Conservation (phyloP, 1,284 basidiomycete species). For the Pulchroboletus neoregius region DNA sequence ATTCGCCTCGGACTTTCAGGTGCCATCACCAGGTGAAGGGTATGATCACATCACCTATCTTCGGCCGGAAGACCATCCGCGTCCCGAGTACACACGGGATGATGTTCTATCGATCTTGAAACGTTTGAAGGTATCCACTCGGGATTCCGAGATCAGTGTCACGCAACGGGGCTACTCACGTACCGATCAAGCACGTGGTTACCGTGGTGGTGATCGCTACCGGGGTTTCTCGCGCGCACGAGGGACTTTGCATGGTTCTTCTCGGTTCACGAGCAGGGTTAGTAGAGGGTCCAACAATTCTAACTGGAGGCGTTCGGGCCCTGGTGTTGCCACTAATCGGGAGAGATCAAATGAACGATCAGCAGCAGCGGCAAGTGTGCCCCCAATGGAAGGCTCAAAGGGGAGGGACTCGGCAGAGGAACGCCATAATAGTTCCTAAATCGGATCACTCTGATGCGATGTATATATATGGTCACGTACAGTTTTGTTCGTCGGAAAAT, state of each 20-base stretch:
- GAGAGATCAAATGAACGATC: conserved; percentile 17
- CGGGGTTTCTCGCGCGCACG: conserved; percentile 13
- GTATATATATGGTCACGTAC: conserved; percentile 22
- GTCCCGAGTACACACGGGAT: conserved; percentile 44
- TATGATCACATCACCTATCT: conserved; percentile 57
- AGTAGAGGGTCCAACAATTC: conserved; percentile 11
- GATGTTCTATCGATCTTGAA: conserved; percentile 51
- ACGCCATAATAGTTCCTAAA: conserved; percentile 28
- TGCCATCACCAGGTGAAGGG: conserved; percentile 55
- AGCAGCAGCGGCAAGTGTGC: conserved; percentile 11
- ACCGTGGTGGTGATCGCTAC: conserved; percentile 14
- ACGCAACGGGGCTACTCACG: conserved; percentile 12
- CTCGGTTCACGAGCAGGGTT: conserved; percentile 19
- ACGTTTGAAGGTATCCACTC: conserved; percentile 40
- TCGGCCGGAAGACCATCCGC: conserved; percentile 47
- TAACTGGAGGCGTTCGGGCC: conserved; percentile 20
- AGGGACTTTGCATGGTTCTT: conserved; percentile 13
- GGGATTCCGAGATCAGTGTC: conserved; percentile 11
- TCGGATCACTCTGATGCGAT: conserved; percentile 17
- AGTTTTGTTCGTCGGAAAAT: conserved; percentile 11
- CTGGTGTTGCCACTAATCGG: conserved; percentile 13
- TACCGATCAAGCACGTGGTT: conserved; percentile 25
- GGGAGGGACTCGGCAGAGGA: conserved; percentile 18
- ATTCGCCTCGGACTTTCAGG: conserved; percentile 54
- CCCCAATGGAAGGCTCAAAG: conserved; percentile 29